Base-by-base conservation (phyloP, 768 basidiomycete species). In the Collybiopsis confluens region DNA sequence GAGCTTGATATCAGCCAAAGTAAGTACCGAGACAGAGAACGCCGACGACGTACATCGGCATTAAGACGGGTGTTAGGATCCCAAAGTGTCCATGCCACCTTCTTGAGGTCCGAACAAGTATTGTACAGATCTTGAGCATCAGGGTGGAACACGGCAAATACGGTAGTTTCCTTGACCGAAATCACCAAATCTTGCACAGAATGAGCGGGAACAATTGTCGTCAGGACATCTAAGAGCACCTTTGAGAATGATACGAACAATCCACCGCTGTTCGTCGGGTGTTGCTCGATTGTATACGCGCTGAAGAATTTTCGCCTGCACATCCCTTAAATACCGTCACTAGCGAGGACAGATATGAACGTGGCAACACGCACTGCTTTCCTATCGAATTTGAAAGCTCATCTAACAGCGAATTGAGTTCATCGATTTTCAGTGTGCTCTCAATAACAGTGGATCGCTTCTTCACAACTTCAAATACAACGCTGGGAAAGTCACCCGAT, bases 41-140 rank as follows among this genome's bases (percentile, higher is more conserved):
- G 42, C 3, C 45, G 27, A 23, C 35, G 1, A 40, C 60, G n/a
- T 63, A 83, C 85, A 67, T 83, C 78, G 7, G 78, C 75, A 44
- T 84, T 80, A 13, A 90, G 72, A 38, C 90, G 76, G 44, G 78
- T 76, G 2, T 77, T 71, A 0, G 88, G 85, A 65, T 97, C 85
- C 75, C 86, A 88, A 1, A 99, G 73, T 49, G 88, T 86, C 86
- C 88, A 98, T 28, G 85, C 86, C 2, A 99, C 91, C 54, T 90
- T 90, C 73, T 95, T 95, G 43, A 98, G 74, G 68, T 98, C 95
- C 0, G 95, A 98, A 65, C 93, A 98, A 1, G 93, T 94, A 65
- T 98, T 98, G 73, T 91, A 99, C 7, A 97, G 70, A 64, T 92
- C 90, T 57, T 91, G 86, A 0, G 96, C 95, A 61, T 98, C 94